Base-by-base conservation (phyloP, 148 eudicot species). In the Silene uniflora region DNA sequence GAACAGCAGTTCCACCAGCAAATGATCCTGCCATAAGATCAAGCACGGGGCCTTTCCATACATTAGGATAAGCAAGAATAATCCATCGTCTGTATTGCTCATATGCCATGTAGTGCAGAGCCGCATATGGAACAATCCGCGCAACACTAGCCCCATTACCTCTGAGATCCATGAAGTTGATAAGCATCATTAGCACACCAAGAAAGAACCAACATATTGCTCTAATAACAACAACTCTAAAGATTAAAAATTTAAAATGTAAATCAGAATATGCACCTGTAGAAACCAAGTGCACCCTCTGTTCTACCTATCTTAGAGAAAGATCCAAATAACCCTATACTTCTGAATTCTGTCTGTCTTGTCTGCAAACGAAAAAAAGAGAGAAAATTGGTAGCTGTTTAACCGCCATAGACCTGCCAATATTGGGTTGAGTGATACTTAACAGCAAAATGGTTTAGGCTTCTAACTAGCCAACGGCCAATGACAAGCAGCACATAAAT, bases 91-190 rank as follows among this genome's bases (percentile, higher is more conserved):
- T 84, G 71, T 94, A 94, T 82, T 91, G 85, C 85, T 94, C 98
- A 75, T 94, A 94, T 47, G 98, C 86, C 98, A 91, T 94, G 83
- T 86, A 94, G 67, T 94, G 98, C 78, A 94, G 78, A 25, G 98
- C 97, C 55, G 98, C 98, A 85, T 94, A 91, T 75, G 98, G 98
- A 78, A 94, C 98, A 54, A 94, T 94, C 21, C 98, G 83, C 22
- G 96, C 97, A 71, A 91, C 93, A 83, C 98, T 91, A 22, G 97
- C 97, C 76, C 97, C 98, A 85, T 94, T 94, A n/a, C 98, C 98
- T 85, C 98, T 94, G 89, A 78, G 72, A 72, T 13, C 42, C 56
- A 76, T 17, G 49, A 69, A 71, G 56, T 55, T 24, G 23, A 63
- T 5, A 32, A 70, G n/a, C n/a, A 49, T 21, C 42, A 46, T 25